Evolutionary conservation across 2,329 filamentous ascomycete species (phyloP), one percentile per base, ranked within the genome.

Genomic region (Exophiala dermatitidis): DNA sequence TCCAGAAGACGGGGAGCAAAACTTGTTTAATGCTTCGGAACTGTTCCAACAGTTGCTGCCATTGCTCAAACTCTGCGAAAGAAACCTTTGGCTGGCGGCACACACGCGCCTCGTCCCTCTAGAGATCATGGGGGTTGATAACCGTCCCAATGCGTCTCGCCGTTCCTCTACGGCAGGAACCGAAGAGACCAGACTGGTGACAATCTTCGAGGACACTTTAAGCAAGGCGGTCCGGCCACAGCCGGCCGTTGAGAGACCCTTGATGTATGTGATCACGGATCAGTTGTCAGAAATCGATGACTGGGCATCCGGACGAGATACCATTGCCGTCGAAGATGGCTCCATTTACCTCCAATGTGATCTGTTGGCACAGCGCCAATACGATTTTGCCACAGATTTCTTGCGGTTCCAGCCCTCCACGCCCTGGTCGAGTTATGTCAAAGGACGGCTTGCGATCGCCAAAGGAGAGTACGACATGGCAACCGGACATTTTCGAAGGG

Each of bases 371-470:
- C 79, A 83, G 60, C 84, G 83, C 65, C 79, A 84, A 46, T 80
- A 86, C 42, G 81, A 87, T 5, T 69, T 84, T 30, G 82, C 83
- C 5, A 72, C 73, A 53, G 78, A 83, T 54, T 86, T 85, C 77
- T 59, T 90, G 78, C 75, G 83, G 72, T 74, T 86, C 77, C 61
- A 83, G 49, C 72, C 77, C 5, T 73, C 72, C 43, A 77, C 75
- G 1, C 72, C 76, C 31, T 85, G 82, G 82, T 73, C 78, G 9
- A 77, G 74, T 4, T 98, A 98, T 66, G 79, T 97, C 3, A 88
- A 90, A 68, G 93, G 87, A 2, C 84, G 93, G 31, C 77, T 95
- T 46, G 79, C 82, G 60, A 74, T 97, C 33, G 82, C 84, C 3
- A 79, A 85, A 58, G 85, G 84, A 50, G 85, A 95, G 64, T 84